Conservation (phyloP, 345 rosid genomes). For the Microthlaspi erraticum region DNA sequence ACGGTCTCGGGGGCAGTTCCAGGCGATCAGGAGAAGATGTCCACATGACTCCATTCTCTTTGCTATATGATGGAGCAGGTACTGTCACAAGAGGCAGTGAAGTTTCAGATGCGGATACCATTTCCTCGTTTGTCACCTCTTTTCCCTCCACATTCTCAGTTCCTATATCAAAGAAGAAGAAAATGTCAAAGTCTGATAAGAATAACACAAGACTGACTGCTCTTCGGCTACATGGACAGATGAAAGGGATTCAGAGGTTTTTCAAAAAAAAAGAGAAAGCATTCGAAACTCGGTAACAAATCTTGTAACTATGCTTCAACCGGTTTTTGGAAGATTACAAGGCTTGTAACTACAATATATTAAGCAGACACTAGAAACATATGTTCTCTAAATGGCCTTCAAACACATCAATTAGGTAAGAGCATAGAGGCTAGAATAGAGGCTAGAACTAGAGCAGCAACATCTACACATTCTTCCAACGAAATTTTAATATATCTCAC, state of each 20-base stretch:
- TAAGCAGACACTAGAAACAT: slow-evolving; percentile 13
- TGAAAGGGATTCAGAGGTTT: neutral
- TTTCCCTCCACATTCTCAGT: slow-evolving; percentile 57
- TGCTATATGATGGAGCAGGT: slow-evolving; percentile 62
- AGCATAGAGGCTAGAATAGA: slow-evolving; percentile 27
- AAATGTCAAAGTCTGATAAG: slow-evolving; percentile 18
- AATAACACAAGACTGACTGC: neutral
- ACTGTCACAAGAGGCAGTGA: slow-evolving; percentile 77
- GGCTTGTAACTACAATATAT: neutral
- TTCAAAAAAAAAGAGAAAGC: neutral
- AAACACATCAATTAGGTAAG: slow-evolving; percentile 17
- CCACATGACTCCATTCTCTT: slow-evolving; percentile 83
- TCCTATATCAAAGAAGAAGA: slow-evolving; percentile 46
- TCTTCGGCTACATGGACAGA: slow-evolving; percentile 16
- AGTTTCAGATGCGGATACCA: slow-evolving; percentile 58
- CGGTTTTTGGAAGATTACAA: neutral
- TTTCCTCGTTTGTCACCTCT: slow-evolving; percentile 52
- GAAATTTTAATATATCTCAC: neutral
- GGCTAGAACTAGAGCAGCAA: slow-evolving; percentile 17
- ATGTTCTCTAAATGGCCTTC: neutral
- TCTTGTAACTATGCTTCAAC: slow-evolving; percentile 11
- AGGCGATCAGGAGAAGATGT: slow-evolving; percentile 85
- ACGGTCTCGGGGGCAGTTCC: slow-evolving; percentile 86
- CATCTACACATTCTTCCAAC: slow-evolving; percentile 6
- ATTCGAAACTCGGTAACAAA: slow-evolving; percentile 15